A percentile compares a stretch with the other conserved stretches of the same genome.
phyloP scores from a whole-genome alignment of 768 basidiomycete genomes.

The Leccinum olivaceopallidum region DNA sequence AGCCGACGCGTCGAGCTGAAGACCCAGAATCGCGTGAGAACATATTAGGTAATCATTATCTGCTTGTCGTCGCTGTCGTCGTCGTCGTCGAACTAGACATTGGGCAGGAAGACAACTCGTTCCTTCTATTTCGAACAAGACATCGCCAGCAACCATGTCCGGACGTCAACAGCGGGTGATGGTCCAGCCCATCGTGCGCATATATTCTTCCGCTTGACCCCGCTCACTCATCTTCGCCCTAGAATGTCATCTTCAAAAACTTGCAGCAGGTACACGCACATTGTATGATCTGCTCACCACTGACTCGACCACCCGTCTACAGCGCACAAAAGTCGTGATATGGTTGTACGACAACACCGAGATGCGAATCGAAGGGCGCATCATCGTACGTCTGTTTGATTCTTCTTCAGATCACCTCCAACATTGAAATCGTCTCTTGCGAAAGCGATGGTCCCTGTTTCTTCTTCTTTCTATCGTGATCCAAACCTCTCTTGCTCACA shows the following conservation, averaged over 20 bases:
- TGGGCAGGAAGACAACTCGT: too few relatives aligned
- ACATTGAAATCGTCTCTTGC: constrained; percentile 41
- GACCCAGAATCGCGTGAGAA: constrained; percentile 21
- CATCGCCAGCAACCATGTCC: constrained; percentile 62
- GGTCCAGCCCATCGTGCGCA: constrained; percentile 99
- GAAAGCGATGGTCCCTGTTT: constrained; percentile 34
- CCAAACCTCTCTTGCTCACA: constrained; percentile 25
- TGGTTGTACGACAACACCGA: constrained; percentile 98
- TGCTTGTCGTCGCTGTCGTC: background rate
- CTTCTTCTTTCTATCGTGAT: background rate
- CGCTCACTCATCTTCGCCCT: constrained; percentile 9
- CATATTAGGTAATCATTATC: constrained; percentile 19
- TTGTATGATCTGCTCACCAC: constrained; percentile 9
- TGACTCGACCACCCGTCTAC: constrained; percentile 14
- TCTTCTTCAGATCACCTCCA: constrained; percentile 28
- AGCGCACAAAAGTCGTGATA: constrained; percentile 85
- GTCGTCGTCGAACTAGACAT: constrained; percentile 2
- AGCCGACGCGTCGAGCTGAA: constrained; percentile 22
- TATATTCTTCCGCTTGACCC: constrained; percentile 41
- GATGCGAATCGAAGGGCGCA: constrained; percentile 94
- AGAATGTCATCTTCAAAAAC: constrained; percentile 99
- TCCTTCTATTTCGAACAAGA: background rate
- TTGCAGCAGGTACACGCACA: constrained; percentile 68
- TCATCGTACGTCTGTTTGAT: constrained; percentile 71
- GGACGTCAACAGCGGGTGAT: constrained; percentile 94